Evolutionary conservation across 495 filamentous ascomycete species (phyloP).

Genomic region (Penicillium simplicissimum): DNA sequence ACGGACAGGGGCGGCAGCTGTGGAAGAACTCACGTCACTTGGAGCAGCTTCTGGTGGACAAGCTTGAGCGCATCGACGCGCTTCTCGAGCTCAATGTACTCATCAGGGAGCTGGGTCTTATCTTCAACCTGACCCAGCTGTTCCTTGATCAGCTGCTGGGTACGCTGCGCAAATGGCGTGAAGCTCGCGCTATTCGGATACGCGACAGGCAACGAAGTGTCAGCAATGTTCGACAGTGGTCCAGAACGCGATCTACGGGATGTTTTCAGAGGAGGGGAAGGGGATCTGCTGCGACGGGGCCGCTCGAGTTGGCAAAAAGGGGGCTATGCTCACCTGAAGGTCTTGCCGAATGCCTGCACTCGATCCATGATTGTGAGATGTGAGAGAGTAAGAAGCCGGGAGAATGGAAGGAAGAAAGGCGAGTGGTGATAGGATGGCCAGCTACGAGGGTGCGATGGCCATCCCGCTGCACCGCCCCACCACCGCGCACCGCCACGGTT

Average conservation of each 20-base stretch:
- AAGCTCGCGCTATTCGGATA: constrained; percentile 58
- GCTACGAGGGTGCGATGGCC: constrained; percentile 21
- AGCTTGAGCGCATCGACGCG: constrained; percentile 96
- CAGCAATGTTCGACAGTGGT: constrained; percentile 23
- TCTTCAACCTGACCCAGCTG: constrained; percentile 94
- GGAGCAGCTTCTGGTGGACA: constrained; percentile 93
- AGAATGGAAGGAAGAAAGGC: constrained; percentile 1
- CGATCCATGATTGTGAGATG: constrained; percentile 58
- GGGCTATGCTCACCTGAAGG: constrained; percentile 57
- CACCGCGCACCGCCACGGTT: constrained; percentile 35
- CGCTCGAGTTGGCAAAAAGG: neutral
- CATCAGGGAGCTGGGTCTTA: constrained; percentile 95
- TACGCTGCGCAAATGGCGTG: constrained; percentile 89
- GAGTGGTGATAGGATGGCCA: constrained; percentile 17
- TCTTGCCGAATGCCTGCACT: constrained; percentile 73
- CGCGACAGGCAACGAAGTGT: constrained; percentile 29
- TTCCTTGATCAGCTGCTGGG: constrained; percentile 95
- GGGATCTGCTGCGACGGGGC: constrained; percentile 7
- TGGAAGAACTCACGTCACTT: constrained; percentile 76
- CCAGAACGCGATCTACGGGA: constrained; percentile 13
- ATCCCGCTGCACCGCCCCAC: constrained; percentile 29
- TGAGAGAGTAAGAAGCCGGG: constrained; percentile 4
- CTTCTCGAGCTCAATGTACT: constrained; percentile 98
- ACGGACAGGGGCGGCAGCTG: neutral
- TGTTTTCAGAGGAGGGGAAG: neutral